phyloP scores from a whole-genome alignment of 352 stramenopile genomes.

The Elongisporangium undulatum region DNA sequence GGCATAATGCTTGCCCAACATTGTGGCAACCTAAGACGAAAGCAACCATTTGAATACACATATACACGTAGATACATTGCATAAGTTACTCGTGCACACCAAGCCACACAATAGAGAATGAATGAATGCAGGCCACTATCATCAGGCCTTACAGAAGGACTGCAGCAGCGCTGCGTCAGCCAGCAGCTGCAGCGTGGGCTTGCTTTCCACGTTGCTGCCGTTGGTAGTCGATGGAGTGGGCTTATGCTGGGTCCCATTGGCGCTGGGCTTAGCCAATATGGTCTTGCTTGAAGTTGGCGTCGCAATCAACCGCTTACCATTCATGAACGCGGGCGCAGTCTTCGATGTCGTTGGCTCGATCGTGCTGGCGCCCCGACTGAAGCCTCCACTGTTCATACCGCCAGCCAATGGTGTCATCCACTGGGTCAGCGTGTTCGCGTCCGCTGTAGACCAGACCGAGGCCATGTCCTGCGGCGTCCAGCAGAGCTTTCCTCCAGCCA shows the following conservation, averaged over 20 bases:
- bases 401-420: background rate
- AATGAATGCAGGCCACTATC: background rate
- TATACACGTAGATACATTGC: background rate
- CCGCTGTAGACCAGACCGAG: background rate
- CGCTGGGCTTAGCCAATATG: background rate
- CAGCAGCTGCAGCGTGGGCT: constrained; percentile 63
- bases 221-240: constrained; percentile 3
- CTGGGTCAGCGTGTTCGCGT: background rate
- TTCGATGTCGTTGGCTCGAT: constrained; percentile 56
- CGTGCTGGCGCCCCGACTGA: constrained; percentile 13
- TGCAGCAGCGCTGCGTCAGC: constrained; percentile 68
- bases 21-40: background rate
- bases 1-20: background rate
- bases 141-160: constrained; percentile 44
- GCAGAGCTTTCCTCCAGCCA: constrained; percentile 7
- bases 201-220: constrained; percentile 13
- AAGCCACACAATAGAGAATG: background rate
- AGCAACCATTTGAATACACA: background rate
- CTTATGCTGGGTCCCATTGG: background rate
- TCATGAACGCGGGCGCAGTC: constrained; percentile 18
- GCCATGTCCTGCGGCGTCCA: constrained; percentile 25
- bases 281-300: constrained; percentile 7
- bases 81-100: background rate
- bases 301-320: constrained; percentile 33
- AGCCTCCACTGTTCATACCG: background rate